These are phyloP conservation scores for Neonectria faginata DNA, from an alignment of 2,329 filamentous ascomycete genomes.

Conservation along the genomic window DNA sequence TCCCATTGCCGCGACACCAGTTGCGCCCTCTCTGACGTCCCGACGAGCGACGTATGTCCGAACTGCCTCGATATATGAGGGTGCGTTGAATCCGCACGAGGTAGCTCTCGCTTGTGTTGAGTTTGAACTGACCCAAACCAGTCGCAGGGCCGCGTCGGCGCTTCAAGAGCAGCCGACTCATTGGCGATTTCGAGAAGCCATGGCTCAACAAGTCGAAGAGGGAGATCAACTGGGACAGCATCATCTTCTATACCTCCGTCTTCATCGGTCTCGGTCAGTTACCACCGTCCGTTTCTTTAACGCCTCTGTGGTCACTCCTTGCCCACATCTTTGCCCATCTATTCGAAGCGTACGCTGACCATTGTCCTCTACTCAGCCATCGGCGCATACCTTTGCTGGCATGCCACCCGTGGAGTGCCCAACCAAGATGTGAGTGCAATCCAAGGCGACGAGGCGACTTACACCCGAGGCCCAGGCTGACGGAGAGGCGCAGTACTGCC, in stretches of 20 bases:
- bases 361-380: conserved; percentile 16
- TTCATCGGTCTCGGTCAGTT: conserved; percentile 39
- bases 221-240: conserved; percentile 44
- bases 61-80: conserved; percentile 31
- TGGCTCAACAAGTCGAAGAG: conserved; percentile 40
- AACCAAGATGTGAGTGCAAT: conserved; percentile 32
- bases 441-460: neutral
- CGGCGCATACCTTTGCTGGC: conserved; percentile 39
- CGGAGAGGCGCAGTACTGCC: conserved; percentile 33
- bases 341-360: neutral
- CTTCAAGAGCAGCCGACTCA: conserved; percentile 42
- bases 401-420: conserved; percentile 31
- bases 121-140: conserved; percentile 4
- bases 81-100: conserved; percentile 3
- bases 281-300: rapidly evolving
- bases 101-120: neutral
- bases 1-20: conserved; percentile 35
- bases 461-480: conserved; percentile 6
- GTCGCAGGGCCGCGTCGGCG: conserved; percentile 46
- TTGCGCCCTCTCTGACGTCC: conserved; percentile 34
- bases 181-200: conserved; percentile 44
- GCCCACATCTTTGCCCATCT: rapidly evolving
- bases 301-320: no score
- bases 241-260: conserved; percentile 44
- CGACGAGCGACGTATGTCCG: conserved; percentile 27